Base-by-base conservation (phyloP, 73 alveolate genomes). In the Durusdinium trenchii region DNA sequence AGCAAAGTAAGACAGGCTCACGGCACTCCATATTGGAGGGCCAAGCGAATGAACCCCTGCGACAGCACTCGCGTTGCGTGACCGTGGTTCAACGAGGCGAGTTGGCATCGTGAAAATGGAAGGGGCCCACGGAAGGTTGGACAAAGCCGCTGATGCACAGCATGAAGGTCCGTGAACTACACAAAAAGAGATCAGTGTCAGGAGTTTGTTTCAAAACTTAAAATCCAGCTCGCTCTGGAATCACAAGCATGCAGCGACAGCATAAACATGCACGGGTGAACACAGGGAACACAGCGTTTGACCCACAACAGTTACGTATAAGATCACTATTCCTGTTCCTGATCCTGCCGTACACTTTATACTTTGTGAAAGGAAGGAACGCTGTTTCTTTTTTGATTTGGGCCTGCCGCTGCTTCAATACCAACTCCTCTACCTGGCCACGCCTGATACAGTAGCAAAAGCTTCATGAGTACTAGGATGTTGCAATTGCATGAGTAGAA, bases 11-110 rank as follows among this genome's bases (percentile, higher is more conserved):
- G 94, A 38, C 73, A 20, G 98, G 98, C 48, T 35, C 42, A 71
- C 98, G 98, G 98, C 98, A 91, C 98, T 78, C 98, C 98, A 50
- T 91, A 89, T 78, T 91, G 98, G 32, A 91, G 89, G 60, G 98
- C 98, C 89, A 91, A 42, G 43, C 98, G 98, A 30, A 91, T 89
- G 46, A 91, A 91, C n/a, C 98, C 98, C 98, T 91, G 76, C 35
- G 46, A 60, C 1, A 60, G 30, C 30, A 32, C 30, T 60, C 73
- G 30, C n/a, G n/a, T 60, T 60, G 18, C 73, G 18, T 60, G 73
- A 60, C 73, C 30, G 73, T n/a, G n/a, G n/a, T n/a, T n/a, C n/a
- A n/a, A n/a, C n/a, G n/a, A n/a, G n/a, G n/a, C n/a, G n/a, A n/a
- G n/a, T n/a, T n/a, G n/a, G n/a, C n/a, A n/a, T n/a, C n/a, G n/a